Evolutionary conservation across 148 eudicot genomes (phyloP).

Genomic region (Polygonum aviculare): DNA sequence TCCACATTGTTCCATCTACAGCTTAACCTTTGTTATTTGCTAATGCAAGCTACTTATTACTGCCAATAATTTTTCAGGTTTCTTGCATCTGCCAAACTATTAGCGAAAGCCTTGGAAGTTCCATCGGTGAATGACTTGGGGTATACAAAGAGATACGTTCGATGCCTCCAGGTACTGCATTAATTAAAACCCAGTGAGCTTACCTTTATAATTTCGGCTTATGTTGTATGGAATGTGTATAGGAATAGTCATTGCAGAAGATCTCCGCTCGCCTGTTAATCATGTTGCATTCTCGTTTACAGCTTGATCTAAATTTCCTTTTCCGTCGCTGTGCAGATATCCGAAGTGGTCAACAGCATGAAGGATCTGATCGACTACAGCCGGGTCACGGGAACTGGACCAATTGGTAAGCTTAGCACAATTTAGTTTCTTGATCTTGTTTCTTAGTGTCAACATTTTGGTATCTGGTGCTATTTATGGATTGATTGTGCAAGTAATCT

Average conservation of each 20-base stretch:
- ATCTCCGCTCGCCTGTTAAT: not conserved
- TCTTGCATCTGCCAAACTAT: conserved; percentile 62
- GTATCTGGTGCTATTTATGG: not conserved
- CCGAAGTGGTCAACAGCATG: conserved; percentile 96
- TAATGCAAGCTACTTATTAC: not conserved
- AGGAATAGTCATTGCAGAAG: no score
- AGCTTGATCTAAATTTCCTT: not conserved
- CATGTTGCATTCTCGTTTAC: not conserved
- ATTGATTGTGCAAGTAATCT: not conserved
- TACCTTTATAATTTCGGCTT: not conserved
- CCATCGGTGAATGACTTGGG: conserved; percentile 90
- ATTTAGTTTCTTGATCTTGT: not conserved
- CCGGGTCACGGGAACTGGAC: conserved; percentile 66
- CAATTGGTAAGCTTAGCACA: conserved; percentile 61
- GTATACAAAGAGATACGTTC: conserved; percentile 90
- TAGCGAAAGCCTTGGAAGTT: conserved; percentile 80
- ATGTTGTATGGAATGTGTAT: not conserved
- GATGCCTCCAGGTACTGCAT: conserved; percentile 80
- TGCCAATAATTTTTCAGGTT: conserved; percentile 38
- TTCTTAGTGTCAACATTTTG: not conserved
- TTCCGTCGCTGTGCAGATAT: conserved; percentile 48
- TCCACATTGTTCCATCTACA: not conserved
- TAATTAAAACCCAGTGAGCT: not conserved
- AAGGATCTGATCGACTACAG: conserved; percentile 93
- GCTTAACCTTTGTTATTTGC: not conserved